phyloP scores from a whole-genome alignment of 352 stramenopile species.

The Phytophthora sansomeana region DNA sequence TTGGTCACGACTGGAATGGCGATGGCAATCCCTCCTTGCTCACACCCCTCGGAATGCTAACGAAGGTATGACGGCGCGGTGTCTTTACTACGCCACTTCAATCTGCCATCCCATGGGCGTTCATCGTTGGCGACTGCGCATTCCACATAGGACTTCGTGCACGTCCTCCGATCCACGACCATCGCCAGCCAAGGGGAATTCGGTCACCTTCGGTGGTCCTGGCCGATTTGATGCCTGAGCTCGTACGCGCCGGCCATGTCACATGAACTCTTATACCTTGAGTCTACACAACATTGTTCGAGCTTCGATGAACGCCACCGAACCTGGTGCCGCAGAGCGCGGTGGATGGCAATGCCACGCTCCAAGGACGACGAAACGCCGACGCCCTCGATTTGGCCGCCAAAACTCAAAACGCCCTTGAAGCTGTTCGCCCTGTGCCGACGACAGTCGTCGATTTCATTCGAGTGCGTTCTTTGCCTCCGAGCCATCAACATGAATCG shows the following conservation, averaged over 20 bases:
- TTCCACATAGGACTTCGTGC: neutral
- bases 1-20: too few relatives aligned
- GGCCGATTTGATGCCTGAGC: neutral
- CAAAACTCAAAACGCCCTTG: conserved; percentile 15
- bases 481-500: neutral
- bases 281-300: neutral
- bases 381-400: neutral
- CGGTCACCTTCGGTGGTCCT: neutral
- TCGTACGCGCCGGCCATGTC: neutral
- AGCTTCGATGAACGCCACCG: neutral
- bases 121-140: too few relatives aligned
- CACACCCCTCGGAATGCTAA: neutral
- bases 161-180: neutral
- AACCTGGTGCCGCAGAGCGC: neutral
- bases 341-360: neutral
- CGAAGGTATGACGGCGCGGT: neutral
- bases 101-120: neutral
- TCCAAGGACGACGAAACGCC: neutral
- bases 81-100: neutral
- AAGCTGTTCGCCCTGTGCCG: neutral
- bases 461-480: conserved; percentile 35
- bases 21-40: neutral
- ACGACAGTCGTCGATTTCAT: conserved; percentile 22
- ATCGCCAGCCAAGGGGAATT: neutral
- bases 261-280: too few relatives aligned